These are phyloP conservation scores for Aphelidium insulamus DNA, from an alignment of 371 early-diverging fungal species.

Conservation along the genomic window DNA sequence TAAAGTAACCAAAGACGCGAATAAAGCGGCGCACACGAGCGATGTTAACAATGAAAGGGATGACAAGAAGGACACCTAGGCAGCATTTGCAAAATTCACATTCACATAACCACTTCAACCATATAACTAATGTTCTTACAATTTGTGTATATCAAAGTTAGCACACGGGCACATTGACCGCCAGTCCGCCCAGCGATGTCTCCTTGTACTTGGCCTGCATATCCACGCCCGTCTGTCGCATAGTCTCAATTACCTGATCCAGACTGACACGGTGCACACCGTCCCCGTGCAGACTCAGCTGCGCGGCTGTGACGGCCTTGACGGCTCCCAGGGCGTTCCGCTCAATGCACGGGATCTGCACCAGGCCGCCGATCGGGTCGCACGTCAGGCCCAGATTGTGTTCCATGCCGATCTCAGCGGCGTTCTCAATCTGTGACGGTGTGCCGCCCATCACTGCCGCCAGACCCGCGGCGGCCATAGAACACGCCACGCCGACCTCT, in stretches of 20 bases:
- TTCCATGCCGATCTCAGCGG: conserved; percentile 92
- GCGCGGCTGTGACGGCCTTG: conserved; percentile 85
- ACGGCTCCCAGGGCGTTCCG: conserved; percentile 84
- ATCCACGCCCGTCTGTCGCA: conserved; percentile 81
- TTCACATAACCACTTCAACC: no score
- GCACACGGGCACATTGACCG: conserved; percentile 69
- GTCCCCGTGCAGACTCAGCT: conserved; percentile 76
- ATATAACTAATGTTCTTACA: no score
- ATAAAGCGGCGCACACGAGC: no score
- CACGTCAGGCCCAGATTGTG: conserved; percentile 86
- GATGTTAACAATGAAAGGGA: no score
- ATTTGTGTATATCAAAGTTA: no score
- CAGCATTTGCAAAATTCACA: no score
- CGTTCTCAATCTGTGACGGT: conserved; percentile 72
- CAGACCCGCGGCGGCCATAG: conserved; percentile 86
- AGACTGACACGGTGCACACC: conserved; percentile 68
- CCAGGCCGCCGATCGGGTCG: conserved; percentile 79
- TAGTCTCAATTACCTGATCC: conserved; percentile 88
- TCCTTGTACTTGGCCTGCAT: conserved; percentile 92
- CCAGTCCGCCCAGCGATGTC: conserved; percentile 77
- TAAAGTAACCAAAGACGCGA: no score
- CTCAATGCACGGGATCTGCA: conserved; percentile 92
- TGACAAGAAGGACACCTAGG: no score
- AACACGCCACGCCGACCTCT: conserved; percentile 74
- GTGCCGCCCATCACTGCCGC: conserved; percentile 89